phyloP scores from a whole-genome alignment of 352 stramenopile species.

The Nothophytophthora sp. region DNA sequence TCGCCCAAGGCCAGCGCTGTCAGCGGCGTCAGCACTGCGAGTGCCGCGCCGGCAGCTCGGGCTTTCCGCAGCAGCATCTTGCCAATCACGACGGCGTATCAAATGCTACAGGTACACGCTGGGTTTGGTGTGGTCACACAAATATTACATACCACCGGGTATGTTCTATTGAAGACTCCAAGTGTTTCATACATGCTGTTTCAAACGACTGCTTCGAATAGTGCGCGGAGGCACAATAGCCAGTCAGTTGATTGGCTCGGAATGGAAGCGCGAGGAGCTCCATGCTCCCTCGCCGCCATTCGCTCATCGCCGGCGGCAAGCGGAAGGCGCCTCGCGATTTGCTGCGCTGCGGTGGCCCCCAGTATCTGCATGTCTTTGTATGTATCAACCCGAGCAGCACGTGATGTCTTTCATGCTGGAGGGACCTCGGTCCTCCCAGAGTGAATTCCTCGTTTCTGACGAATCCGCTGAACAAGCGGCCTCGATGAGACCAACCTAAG shows the following conservation, averaged over 20 bases:
- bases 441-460: slow-evolving; percentile 93
- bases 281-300: neutral
- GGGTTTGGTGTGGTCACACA: slow-evolving; percentile 4
- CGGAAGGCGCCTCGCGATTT: neutral
- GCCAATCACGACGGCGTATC: neutral
- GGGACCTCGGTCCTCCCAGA: slow-evolving; percentile 41
- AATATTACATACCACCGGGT: slow-evolving; percentile 3
- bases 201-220: too few species aligned
- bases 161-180: neutral
- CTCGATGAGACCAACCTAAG: slow-evolving; percentile 87
- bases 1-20: slow-evolving; percentile 38
- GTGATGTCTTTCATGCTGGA: slow-evolving; percentile 84
- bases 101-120: slow-evolving; percentile 5
- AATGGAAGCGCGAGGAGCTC: neutral
- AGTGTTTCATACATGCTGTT: neutral
- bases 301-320: neutral
- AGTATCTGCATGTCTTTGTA: slow-evolving; percentile 3
- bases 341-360: neutral
- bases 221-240: neutral
- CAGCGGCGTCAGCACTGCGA: slow-evolving; percentile 25
- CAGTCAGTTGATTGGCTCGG: neutral
- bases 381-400: slow-evolving; percentile 22
- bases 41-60: slow-evolving; percentile 14
- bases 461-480: slow-evolving; percentile 83
- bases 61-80: slow-evolving; percentile 19